phyloP scores from a whole-genome alignment of 768 basidiomycete genomes.

The Suillus subalutaceus region DNA sequence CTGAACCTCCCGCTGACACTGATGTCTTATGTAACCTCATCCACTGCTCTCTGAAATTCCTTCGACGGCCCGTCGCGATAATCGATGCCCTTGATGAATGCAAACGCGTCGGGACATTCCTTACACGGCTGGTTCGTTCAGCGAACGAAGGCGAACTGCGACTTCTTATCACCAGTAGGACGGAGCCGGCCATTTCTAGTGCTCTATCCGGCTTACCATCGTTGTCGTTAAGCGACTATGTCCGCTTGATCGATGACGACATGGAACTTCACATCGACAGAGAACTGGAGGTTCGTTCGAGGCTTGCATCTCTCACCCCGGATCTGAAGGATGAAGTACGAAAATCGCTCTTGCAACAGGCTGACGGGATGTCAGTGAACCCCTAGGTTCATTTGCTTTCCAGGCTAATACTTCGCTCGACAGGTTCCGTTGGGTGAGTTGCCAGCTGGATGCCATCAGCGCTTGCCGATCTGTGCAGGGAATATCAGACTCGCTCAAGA shows the following conservation, averaged over 20 bases:
- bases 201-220: constrained; percentile 8
- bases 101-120: constrained; percentile 13
- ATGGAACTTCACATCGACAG: constrained; percentile 19
- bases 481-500: constrained; percentile 18
- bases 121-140: constrained; percentile 11
- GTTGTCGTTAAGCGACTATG: constrained; percentile 18
- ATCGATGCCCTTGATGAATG: constrained; percentile 30
- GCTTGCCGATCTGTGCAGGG: constrained; percentile 16
- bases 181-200: constrained; percentile 15
- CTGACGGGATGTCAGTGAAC: constrained; percentile 23
- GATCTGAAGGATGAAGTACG: constrained; percentile 17
- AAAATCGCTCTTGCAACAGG: constrained; percentile 11
- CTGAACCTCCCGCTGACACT: constrained; percentile 3
- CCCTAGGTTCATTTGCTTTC: neutral
- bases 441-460: constrained; percentile 20
- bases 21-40: constrained; percentile 13
- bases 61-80: constrained; percentile 11
- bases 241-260: constrained; percentile 7
- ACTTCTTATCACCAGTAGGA: constrained; percentile 22
- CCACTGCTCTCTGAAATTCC: neutral
- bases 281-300: constrained; percentile 15
- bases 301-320: constrained; percentile 11
- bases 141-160: constrained; percentile 8
- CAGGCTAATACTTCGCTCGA: neutral
- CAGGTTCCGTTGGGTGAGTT: constrained; percentile 29